Evolutionary conservation across 202 grass and related monocot species (phyloP).

Genomic region (Elaeis oleifera): DNA sequence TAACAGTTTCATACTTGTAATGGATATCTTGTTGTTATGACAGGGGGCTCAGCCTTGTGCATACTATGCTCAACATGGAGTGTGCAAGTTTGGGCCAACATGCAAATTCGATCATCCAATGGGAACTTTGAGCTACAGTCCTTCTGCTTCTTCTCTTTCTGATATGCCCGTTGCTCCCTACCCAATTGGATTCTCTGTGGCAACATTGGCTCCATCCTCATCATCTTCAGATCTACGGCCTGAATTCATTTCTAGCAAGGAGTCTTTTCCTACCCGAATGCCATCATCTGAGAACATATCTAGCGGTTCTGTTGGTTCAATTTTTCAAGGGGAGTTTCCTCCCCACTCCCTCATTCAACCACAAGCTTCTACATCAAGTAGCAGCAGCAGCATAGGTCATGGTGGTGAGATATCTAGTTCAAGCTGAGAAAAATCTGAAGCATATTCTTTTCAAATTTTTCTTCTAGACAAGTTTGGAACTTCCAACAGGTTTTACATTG

Average conservation of each 20-base stretch:
- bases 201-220: constrained; percentile 46
- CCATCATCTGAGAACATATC: constrained; percentile 34
- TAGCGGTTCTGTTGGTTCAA: constrained; percentile 31
- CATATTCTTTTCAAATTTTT: constrained; percentile 25
- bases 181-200: constrained; percentile 51
- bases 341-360: constrained; percentile 33
- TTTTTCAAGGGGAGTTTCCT: constrained; percentile 37
- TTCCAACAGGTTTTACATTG: constrained; percentile 35
- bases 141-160: constrained; percentile 64
- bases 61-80: no score
- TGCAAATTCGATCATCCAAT: constrained; percentile 22
- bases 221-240: constrained; percentile 48
- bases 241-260: constrained; percentile 53
- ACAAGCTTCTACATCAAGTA: constrained; percentile 32
- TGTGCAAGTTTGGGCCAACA: not conserved
- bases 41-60: no score
- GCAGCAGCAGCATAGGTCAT: constrained; percentile 32
- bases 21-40: no score
- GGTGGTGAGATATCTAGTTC: constrained; percentile 25
- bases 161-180: constrained; percentile 71
- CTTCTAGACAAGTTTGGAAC: constrained; percentile 2
- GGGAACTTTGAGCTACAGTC: constrained; percentile 79
- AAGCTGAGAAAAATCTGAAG: constrained; percentile 34
- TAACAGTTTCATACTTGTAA: no score
- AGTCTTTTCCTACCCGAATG: constrained; percentile 38